Percentiles rank a stretch among this genome's conserved stretches.
phyloP scores from a whole-genome alignment of 2,329 filamentous ascomycete species.

The Xylariaceae sp. region DNA sequence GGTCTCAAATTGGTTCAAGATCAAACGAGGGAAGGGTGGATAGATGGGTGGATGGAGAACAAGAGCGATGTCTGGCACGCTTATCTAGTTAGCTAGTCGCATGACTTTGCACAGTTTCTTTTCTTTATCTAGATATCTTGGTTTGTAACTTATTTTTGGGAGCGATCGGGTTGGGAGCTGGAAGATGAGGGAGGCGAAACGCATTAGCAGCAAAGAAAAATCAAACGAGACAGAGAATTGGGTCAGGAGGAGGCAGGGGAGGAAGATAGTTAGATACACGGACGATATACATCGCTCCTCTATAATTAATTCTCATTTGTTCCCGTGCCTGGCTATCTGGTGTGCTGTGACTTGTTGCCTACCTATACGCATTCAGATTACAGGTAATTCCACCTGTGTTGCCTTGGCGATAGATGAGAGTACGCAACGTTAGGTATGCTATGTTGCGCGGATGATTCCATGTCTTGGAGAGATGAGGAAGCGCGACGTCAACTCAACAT shows the following conservation, averaged over 20 bases:
- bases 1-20: no score
- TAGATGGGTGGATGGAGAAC: no score
- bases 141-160: background rate
- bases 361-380: no score
- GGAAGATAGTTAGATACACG: background rate
- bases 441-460: no score
- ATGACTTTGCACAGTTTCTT: background rate
- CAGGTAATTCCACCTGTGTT: no score
- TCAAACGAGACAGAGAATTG: background rate
- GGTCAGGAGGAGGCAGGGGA: background rate
- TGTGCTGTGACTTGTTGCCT: background rate
- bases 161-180: background rate
- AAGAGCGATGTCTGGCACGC: background rate
- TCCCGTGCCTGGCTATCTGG: background rate
- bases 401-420: no score
- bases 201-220: no score
- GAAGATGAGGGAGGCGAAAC: no score
- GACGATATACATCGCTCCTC: conserved; percentile 5
- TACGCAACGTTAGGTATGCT: no score
- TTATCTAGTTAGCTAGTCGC: background rate
- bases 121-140: background rate
- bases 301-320: conserved; percentile 9
- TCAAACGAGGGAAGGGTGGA: no score
- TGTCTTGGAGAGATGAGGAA: no score
- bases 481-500: no score